Conservation (phyloP, 257 asterid species). For the Fraxinus excelsior region DNA sequence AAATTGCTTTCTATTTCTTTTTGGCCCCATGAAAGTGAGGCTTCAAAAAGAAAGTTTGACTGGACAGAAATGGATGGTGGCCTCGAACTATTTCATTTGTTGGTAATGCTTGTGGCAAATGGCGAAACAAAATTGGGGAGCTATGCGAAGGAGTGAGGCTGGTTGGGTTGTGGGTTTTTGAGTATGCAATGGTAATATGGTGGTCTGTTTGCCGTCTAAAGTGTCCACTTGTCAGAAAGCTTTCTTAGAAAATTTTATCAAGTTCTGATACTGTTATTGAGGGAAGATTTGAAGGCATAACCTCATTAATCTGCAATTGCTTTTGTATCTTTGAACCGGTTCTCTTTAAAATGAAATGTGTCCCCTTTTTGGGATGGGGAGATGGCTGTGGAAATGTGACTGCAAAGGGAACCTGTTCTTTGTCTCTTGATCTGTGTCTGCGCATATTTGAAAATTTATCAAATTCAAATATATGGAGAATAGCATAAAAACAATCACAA, state of each 20-base stretch:
- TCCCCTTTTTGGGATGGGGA: not conserved
- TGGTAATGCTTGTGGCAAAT: not conserved
- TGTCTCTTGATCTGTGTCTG: not conserved
- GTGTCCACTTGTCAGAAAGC: not conserved
- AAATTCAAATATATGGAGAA: not conserved
- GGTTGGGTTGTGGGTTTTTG: slow-evolving; percentile 9
- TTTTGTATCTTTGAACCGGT: not conserved
- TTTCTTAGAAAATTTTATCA: not conserved
- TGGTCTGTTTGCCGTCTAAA: not conserved
- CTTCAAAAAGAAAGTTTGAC: not conserved
- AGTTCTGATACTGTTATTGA: not conserved
- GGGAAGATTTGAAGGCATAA: not conserved
- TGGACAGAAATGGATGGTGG: not conserved
- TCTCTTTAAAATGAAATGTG: not conserved
- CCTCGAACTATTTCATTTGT: not conserved
- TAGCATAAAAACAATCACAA: not conserved
- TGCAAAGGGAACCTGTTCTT: not conserved
- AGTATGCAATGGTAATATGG: not conserved
- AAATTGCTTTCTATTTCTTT: not conserved
- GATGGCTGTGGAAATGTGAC: not conserved
- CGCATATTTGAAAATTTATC: not conserved
- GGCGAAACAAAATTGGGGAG: not conserved
- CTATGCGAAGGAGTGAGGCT: not conserved
- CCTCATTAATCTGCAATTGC: not conserved
- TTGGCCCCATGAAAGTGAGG: not conserved